Percentiles rank a stretch among this genome's conserved stretches.
Evolutionary conservation across 2,329 filamentous ascomycete genomes (phyloP).

Genomic region (Alternaria sp.): DNA sequence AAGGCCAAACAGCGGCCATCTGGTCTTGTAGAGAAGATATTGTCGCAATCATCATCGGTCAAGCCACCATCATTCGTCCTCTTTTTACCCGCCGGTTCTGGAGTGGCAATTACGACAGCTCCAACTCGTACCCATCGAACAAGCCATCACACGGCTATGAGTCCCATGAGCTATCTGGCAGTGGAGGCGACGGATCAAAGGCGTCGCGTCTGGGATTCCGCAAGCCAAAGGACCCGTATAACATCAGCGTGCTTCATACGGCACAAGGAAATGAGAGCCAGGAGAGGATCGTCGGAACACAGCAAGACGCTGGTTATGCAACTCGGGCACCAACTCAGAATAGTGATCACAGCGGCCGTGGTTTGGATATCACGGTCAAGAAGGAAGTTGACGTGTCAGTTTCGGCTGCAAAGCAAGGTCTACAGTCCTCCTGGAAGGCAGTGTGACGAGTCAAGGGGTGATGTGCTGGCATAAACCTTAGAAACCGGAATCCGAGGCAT

Average conservation of each 20-base stretch:
- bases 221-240: constrained; percentile 24
- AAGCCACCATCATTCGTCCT: constrained; percentile 50
- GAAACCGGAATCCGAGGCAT: not conserved
- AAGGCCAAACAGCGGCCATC: constrained; percentile 38
- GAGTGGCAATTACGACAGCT: not conserved
- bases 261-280: constrained; percentile 24
- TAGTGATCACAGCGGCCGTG: not conserved
- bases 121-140: constrained; percentile 14
- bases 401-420: not conserved
- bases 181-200: not conserved
- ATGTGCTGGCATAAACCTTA: not conserved
- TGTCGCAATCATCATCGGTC: constrained; percentile 51
- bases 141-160: constrained; percentile 6
- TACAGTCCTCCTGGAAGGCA: not conserved
- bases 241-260: constrained; percentile 16
- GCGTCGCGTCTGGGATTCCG: constrained; percentile 12
- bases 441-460: not conserved
- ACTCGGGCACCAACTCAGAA: not conserved
- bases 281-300: constrained; percentile 17
- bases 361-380: not conserved
- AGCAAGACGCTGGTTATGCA: not conserved
- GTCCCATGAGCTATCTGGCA: constrained; percentile 16
- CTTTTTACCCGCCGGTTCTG: constrained; percentile 25
- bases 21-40: constrained; percentile 54
- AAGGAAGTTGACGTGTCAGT: constrained; percentile 2